phyloP scores from a whole-genome alignment of 306 rosid genomes.

The Erythrophleum fordii region DNA sequence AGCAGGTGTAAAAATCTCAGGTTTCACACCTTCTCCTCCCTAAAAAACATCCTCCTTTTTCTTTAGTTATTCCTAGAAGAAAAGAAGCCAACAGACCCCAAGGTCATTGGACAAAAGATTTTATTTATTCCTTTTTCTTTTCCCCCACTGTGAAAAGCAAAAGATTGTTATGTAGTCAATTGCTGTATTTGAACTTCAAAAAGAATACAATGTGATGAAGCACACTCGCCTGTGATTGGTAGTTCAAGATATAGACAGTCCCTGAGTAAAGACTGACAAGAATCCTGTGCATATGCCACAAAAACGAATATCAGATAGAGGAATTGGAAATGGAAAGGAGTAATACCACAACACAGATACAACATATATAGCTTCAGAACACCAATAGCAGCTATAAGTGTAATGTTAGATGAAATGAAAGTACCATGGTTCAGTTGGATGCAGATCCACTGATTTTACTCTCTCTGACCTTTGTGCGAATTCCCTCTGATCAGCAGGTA shows the following conservation, averaged over 20 bases:
- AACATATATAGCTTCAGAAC: not conserved
- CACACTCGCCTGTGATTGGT: conserved; percentile 66
- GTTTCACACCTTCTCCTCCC: no score
- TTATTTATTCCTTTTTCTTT: no score
- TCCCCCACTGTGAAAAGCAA: not conserved
- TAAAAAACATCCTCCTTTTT: no score
- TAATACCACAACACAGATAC: not conserved
- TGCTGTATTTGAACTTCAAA: not conserved
- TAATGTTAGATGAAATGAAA: not conserved
- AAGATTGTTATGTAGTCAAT: not conserved
- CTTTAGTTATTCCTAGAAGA: not conserved
- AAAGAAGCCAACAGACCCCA: not conserved
- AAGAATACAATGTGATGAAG: not conserved
- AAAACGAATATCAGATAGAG: conserved; percentile 5
- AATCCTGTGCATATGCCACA: conserved; percentile 46
- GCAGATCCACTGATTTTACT: conserved; percentile 50
- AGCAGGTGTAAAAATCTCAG: no score
- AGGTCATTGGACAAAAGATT: no score
- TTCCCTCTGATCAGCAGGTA: conserved; percentile 36
- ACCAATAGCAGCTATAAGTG: not conserved
- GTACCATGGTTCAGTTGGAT: conserved; percentile 54
- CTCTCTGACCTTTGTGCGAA: conserved; percentile 43
- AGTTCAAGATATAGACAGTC: conserved; percentile 66
- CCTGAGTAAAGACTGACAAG: conserved; percentile 69
- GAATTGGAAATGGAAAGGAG: conserved; percentile 10